Evolutionary conservation across 805 yeast species (phyloP).

Genomic region (Sungouiella thailandica): DNA sequence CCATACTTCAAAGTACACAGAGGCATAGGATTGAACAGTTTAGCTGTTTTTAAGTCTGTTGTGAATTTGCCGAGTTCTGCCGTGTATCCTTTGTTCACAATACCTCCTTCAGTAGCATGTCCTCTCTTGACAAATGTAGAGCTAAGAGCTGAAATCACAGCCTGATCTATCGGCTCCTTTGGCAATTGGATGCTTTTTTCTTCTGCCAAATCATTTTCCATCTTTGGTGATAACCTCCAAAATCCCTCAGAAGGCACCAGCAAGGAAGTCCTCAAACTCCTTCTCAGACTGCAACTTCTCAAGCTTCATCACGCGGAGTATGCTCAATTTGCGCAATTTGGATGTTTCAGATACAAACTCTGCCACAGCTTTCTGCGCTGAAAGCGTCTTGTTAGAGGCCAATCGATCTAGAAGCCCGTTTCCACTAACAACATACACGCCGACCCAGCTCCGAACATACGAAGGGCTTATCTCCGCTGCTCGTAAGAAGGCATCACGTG

Average conservation of each 20-base stretch:
- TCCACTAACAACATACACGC: slow-evolving; percentile 39
- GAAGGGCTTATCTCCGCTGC: slow-evolving; percentile 72
- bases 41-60: no score
- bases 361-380: slow-evolving; percentile 16
- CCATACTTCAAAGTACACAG: no score
- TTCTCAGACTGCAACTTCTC: slow-evolving; percentile 9
- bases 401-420: slow-evolving; percentile 14
- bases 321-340: slow-evolving; percentile 18
- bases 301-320: slow-evolving; percentile 17
- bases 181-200: no score
- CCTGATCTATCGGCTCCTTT: no score
- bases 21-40: no score
- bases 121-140: no score
- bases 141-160: no score
- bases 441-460: slow-evolving; percentile 71
- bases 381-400: slow-evolving; percentile 8
- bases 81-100: no score
- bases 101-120: no score
- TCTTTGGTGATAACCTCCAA: no score
- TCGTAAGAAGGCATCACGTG: slow-evolving; percentile 53
- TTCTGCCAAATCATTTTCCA: no score
- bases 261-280: slow-evolving; percentile 7
- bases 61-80: no score
- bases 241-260: neutral
- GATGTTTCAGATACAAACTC: slow-evolving; percentile 19